Base-by-base conservation (phyloP, 345 rosid species). In the Bretschneidera sinensis region DNA sequence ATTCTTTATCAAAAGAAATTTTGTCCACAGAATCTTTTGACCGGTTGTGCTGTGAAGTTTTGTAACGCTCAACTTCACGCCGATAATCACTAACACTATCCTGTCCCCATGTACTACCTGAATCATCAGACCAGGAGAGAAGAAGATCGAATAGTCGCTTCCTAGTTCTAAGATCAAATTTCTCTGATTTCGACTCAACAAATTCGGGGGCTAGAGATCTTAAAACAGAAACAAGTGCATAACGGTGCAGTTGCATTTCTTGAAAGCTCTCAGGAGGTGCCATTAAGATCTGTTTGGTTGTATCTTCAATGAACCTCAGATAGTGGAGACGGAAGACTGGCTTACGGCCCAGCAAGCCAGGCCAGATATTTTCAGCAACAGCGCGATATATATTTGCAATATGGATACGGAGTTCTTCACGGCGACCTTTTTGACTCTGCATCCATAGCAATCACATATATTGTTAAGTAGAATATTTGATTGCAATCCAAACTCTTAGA, bases 351-450 rank as follows among this genome's bases (percentile, higher is more conserved):
- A 94, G 76, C 90, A 83, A 78, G 62, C 97, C 92, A 64, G 97
- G 99, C 99, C 99, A 94, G 73, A 94, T 79, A 72, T 81, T 86
- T 78, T 94, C 99, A 61, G 99, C 86, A 66, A 94, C 87, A 54
- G 85, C 83, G 34, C 92, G 88, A 66, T 88, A 94, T 67, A 94
- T 94, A 74, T 82, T 94, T 48, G 97, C 95, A 48, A 91, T 80
- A 69, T 90, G 95, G 25, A 71, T 68, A 22, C 95, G 95, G 56
- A 94, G 91, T 67, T 94, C 99, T 71, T 94, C 99, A 51, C 96
- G 90, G 24, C 99, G 97, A 70, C 81, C 76, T 74, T 85, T 94
- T 68, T 88, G 97, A 76, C 81, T 81, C 96, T 94, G 89, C 77
- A 71, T 56, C 48, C 67, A 64, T 53, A 67, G 58, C 35, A 66